Evolutionary conservation across 768 basidiomycete species (phyloP).

Genomic region (Porpolomopsis calyptriformis): DNA sequence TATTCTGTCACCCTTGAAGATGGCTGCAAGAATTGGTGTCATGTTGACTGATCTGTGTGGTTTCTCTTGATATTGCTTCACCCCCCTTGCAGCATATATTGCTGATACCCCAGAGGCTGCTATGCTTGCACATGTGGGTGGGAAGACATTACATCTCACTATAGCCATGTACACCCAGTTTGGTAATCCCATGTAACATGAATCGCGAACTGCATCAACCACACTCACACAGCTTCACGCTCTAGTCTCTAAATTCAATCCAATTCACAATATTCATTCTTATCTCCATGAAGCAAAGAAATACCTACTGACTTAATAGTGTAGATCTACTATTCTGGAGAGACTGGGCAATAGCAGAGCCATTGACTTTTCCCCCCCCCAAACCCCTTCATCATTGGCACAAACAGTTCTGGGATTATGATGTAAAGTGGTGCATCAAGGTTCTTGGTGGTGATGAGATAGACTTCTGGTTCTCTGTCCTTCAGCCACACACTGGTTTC

Average conservation of each 20-base stretch:
- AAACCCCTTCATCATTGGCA: slow-evolving; percentile 19
- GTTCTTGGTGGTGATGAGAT: slow-evolving; percentile 17
- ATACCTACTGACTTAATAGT: slow-evolving; percentile 5
- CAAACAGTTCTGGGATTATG: slow-evolving; percentile 10
- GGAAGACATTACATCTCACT: slow-evolving; percentile 23
- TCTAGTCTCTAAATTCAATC: slow-evolving; percentile 3
- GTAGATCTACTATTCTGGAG: slow-evolving; percentile 15
- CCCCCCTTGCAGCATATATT: slow-evolving; percentile 22
- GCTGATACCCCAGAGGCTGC: slow-evolving; percentile 25
- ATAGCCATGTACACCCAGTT: slow-evolving; percentile 21
- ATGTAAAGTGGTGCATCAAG: slow-evolving; percentile 8
- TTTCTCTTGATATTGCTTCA: slow-evolving; percentile 15
- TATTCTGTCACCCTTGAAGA: slow-evolving; percentile 21
- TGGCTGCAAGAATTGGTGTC: slow-evolving; percentile 17
- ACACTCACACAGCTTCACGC: slow-evolving; percentile 15
- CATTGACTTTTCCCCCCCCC: slow-evolving; percentile 15
- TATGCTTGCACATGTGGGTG: slow-evolving; percentile 19
- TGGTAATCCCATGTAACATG: slow-evolving; percentile 21
- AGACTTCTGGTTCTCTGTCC: slow-evolving; percentile 16
- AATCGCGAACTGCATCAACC: slow-evolving; percentile 12
- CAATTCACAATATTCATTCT: slow-evolving; percentile 18
- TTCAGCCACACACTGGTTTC: slow-evolving; percentile 18
- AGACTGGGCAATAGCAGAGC: slow-evolving; percentile 17
- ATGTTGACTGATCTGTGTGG: slow-evolving; percentile 23
- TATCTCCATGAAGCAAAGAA: slow-evolving; percentile 4